Base-by-base conservation (phyloP, 192 early-diverging fungal genomes). In the Phlyctochytrium arcticum region DNA sequence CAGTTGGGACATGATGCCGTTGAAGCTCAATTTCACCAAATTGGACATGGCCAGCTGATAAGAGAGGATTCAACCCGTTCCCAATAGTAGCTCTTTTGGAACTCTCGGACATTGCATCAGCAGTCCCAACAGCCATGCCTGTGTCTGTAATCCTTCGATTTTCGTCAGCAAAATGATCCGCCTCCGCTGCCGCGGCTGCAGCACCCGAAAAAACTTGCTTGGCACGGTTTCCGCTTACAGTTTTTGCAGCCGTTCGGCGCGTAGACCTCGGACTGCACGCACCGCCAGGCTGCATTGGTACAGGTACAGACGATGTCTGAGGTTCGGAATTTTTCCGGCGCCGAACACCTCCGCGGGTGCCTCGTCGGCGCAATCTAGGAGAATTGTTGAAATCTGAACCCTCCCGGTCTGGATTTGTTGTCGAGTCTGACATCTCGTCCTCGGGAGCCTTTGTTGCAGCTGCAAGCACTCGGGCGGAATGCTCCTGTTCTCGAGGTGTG, bases 261-360 rank as follows among this genome's bases (percentile, higher is more conserved):
- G 39, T n/a, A n/a, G 12, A 19, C 39, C 39, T 12, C 39, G 39
- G 39, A 44, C 39, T 44, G 1, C 12, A 12, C 39, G 39, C 39
- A 12, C 21, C 15, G 12, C 1, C 39, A n/a, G n/a, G n/a, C n/a
- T n/a, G n/a, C n/a, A n/a, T n/a, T n/a, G 55, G 5, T 9, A 4
- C 31, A 35, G 55, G 55, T 17, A 17, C 58, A 9, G 26, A 19
- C 39, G n/a, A 21, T 19, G 27, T 6, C 7, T 23, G n/a, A 9
- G 36, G 26, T 10, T 63, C 49, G 0, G 61, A 63, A 12, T 50
- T 37, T 34, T 63, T 63, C 21, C 61, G 61, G 21, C 49, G 1
- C 3, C 61, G 48, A n/a, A 48, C 35, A 17, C 61, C 61, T 17
- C 61, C 61, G 3, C 61, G 48, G 8, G 61, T 63, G 12, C 61